phyloP scores from a whole-genome alignment of 2,329 filamentous ascomycete genomes.

The Microcera coccophila region DNA sequence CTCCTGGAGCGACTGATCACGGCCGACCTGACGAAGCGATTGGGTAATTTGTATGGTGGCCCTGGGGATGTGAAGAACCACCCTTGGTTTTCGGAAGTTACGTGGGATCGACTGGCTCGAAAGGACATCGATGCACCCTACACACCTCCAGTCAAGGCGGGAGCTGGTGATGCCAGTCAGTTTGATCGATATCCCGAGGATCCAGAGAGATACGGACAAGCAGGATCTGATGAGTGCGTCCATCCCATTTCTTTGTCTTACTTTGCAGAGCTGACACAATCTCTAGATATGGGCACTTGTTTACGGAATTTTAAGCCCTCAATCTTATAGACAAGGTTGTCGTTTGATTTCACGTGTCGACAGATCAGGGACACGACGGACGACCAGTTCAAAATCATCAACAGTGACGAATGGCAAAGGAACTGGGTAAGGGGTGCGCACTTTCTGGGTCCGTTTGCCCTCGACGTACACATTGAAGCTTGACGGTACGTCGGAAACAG shows the following conservation, averaged over 20 bases:
- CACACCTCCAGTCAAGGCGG: constrained; percentile 90
- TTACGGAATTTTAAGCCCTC: constrained; percentile 63
- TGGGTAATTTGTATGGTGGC: constrained; percentile 91
- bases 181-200: constrained; percentile 99
- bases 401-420: neutral
- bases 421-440: no score
- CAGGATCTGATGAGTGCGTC: constrained; percentile 80
- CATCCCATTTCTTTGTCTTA: neutral
- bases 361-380: constrained; percentile 10
- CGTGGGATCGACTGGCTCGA: constrained; percentile 88
- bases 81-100: constrained; percentile 95
- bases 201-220: constrained; percentile 80
- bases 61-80: constrained; percentile 92
- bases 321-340: constrained; percentile 12
- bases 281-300: constrained; percentile 66
- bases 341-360: constrained; percentile 18
- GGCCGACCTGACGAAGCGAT: constrained; percentile 85
- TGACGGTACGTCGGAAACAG: no score
- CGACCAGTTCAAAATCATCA: neutral
- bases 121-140: constrained; percentile 99
- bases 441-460: no score
- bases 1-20: constrained; percentile 91
- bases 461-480: no score
- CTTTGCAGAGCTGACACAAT: constrained; percentile 13
- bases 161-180: constrained; percentile 90